Base-by-base conservation (phyloP, 805 yeast species). In the Candida orba region DNA sequence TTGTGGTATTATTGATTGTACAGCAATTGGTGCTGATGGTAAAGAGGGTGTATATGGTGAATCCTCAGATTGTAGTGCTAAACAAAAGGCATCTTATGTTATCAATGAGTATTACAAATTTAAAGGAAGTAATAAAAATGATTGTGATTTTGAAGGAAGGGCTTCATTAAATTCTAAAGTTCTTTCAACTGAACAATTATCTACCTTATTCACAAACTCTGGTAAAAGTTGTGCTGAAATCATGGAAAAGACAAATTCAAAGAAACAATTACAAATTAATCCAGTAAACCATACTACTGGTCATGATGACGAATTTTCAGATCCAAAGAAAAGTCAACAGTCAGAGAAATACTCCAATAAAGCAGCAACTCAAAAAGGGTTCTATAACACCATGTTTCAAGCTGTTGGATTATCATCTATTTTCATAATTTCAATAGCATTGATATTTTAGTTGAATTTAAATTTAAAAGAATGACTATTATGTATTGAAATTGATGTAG, bases 61-160 rank as follows among this genome's bases (percentile, higher is more conserved):
- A 6, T 77, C 70, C 58, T 79, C 91, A 9, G 83, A 73, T 69
- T 85, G 93, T 57, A 66, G 79, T 10, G 63, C 73, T 37, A 72
- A 72, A 54, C 86, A 81, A 43, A 75, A 79, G 64, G 72, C 84
- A 41, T 74, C 86, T 2, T 78, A 71, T 53, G 71, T 76, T 22
- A 62, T 84, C 56, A 80, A 84, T 64, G 66, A 72, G 48, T 70
- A 81, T 60, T 83, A 74, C 42, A 79, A 79, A 62, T 61, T 61
- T 40, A 66, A 65, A 34, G 72, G 80, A 47, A 68, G 66, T 3
- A 48, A 50, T 7, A 40, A 38, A 6, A 49, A 49, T 4, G 41
- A 40, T 5, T 67, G 72, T 45, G 48, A 54, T 36, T 58, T 57
- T 41, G 45, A 50, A 14, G 60, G 58, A 1, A 8, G 47, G 32